Base-by-base conservation (phyloP, 805 yeast genomes). In the Ogataea salicorniae region DNA sequence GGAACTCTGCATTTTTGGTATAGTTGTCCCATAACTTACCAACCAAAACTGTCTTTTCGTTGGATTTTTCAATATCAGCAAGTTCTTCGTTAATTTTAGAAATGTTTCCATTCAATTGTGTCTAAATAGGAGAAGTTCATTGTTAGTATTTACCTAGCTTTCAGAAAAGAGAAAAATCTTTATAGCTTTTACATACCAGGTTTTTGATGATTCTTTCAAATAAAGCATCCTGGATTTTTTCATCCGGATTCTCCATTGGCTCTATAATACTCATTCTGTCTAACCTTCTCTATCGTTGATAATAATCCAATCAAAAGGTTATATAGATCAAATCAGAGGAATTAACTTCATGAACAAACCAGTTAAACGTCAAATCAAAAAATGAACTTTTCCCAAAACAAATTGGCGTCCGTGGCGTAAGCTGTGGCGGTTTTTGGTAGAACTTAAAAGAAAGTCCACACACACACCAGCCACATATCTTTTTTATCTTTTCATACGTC, bases 171-270 rank as follows among this genome's bases (percentile, higher is more conserved):
- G n/a, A 8, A 16, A 18, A 14, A 13, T 3, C 16, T 20, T 26
- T 40, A 22, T 22, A 9, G 4, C 34, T 36, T 26, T 17, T 14
- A 76, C 89, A 42, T 73, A 83, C 89, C 63, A 87, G 79, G 55
- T 84, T 86, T 62, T 77, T 79, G 43, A 85, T 80, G n/a, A 87
- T 86, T 52, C 96, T 78, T 11, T 87, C 79, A 37, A 85, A 70
- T 20, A 89, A 70, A 15, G 88, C 88, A 53, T 78, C 82, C 60
- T 88, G 96, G 6, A 79, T 85, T 60, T 84, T 85, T 57, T 86
- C 91, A 59, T 87, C 91, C 4, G 96, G 96, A 57, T 87, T 87
- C 66, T 87, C 89, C 95, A 87, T 86, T 37, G 42, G 51, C 29
- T 51, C 55, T 34, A 46, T 38, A 45, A 34, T 49, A 39, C 37